A percentile compares a stretch with the other conserved stretches of the same genome.
These are phyloP conservation scores for Venturia pyrina DNA, from an alignment of 2,329 filamentous ascomycete species.

Conservation along the genomic window DNA sequence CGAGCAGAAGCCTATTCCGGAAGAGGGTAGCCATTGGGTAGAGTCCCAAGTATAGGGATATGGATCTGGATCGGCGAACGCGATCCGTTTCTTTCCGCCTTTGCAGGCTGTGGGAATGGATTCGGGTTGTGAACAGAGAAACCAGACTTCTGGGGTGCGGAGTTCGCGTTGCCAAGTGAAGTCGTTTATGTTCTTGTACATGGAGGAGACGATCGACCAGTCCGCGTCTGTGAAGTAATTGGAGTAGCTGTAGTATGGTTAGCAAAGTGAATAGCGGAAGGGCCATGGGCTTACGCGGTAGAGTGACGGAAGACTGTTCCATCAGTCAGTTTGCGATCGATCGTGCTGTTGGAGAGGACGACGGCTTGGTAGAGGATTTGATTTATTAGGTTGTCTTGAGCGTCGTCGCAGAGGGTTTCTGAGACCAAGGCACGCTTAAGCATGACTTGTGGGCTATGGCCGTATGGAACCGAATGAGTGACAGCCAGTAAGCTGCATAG, in stretches of 20 bases:
- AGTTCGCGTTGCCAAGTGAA: not conserved
- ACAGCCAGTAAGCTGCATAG: not conserved
- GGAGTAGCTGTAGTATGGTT: not conserved
- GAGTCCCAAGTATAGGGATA: not conserved
- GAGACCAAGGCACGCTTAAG: not conserved
- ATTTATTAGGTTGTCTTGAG: not conserved
- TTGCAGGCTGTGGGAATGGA: not conserved
- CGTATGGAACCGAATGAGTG: not conserved
- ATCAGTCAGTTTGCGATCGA: not conserved
- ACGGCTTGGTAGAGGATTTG: not conserved
- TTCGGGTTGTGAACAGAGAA: not conserved
- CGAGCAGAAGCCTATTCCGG: not conserved
- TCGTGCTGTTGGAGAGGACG: not conserved
- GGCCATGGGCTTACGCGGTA: not conserved
- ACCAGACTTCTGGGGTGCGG: not conserved
- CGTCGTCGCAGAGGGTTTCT: not conserved
- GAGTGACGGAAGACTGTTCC: constrained; percentile 1
- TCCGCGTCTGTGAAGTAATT: not conserved
- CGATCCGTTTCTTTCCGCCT: not conserved
- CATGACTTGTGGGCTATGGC: not conserved
- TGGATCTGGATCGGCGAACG: constrained; percentile 4
- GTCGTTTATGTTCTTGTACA: not conserved
- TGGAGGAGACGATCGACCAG: not conserved
- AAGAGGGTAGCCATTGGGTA: not conserved
- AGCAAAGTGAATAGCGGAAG: not conserved